phyloP scores from a whole-genome alignment of 2,329 filamentous ascomycete genomes.

The Colletotrichum sp. region DNA sequence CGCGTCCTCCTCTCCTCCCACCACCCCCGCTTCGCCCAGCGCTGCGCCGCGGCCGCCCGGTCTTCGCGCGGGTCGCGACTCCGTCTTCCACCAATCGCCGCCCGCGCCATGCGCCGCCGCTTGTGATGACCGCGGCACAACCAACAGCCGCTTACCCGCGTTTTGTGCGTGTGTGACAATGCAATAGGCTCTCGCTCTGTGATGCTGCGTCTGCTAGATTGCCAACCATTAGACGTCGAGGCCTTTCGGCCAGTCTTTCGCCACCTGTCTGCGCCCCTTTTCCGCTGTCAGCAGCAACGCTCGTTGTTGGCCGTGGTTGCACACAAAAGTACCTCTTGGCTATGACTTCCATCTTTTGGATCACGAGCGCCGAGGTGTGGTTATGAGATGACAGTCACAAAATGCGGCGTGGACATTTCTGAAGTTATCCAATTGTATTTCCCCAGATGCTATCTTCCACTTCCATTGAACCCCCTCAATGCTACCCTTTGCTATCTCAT shows the following conservation, averaged over 20 bases:
- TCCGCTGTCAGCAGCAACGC: not conserved
- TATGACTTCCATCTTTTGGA: not conserved
- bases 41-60: not conserved
- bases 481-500: not conserved
- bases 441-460: not conserved
- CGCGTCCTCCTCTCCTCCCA: not conserved
- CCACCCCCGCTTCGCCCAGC: not conserved
- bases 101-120: not conserved
- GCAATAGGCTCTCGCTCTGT: not conserved
- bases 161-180: not conserved
- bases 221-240: not conserved
- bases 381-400: not conserved
- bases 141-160: not conserved
- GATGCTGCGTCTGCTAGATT: not conserved
- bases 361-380: not conserved
- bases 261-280: not conserved
- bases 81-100: not conserved
- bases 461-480: not conserved
- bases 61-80: not conserved
- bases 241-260: not conserved
- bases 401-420: not conserved
- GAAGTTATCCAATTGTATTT: not conserved
- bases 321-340: not conserved
- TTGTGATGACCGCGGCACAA: not conserved
- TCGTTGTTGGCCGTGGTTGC: not conserved